Evolutionary conservation across 129 eudicot species (phyloP).

Genomic region (Chrysanthemum seticuspe): DNA sequence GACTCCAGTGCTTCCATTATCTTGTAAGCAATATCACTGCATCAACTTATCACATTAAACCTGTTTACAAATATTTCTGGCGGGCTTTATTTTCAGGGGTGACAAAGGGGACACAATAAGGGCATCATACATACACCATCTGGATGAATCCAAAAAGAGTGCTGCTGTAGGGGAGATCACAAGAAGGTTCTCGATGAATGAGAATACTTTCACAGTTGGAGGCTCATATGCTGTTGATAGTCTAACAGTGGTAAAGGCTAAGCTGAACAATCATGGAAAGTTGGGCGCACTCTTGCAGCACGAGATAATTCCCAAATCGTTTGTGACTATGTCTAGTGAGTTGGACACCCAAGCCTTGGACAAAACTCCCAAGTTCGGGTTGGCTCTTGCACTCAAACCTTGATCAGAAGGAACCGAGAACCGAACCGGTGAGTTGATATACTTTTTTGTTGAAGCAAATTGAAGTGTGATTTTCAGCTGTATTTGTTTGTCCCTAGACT

Average conservation of each 20-base stretch:
- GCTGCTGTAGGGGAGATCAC: conserved; percentile 80
- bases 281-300: conserved; percentile 77
- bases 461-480: conserved; percentile 24
- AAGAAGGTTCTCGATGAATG: conserved; percentile 73
- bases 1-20: conserved; percentile 74
- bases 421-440: neutral
- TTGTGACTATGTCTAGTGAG: conserved; percentile 70
- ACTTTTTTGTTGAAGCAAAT: conserved; percentile 18
- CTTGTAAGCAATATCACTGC: conserved; percentile 47
- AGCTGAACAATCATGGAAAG: conserved; percentile 83
- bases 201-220: conserved; percentile 82
- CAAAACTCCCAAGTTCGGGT: conserved; percentile 75
- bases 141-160: conserved; percentile 61
- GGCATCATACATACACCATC: conserved; percentile 71
- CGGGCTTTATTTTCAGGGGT: conserved; percentile 42
- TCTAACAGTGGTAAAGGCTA: conserved; percentile 62
- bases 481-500: conserved; percentile 14
- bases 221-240: conserved; percentile 62
- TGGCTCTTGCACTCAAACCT: conserved; percentile 77
- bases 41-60: neutral
- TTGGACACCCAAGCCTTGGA: conserved; percentile 86
- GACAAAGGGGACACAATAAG: conserved; percentile 88
- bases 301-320: conserved; percentile 70
- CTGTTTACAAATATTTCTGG: neutral
- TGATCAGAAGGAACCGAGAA: conserved; percentile 28